Evolutionary conservation across 225 moss, liverwort and hornwort species (phyloP).

Genomic region (Asterella californica): DNA sequence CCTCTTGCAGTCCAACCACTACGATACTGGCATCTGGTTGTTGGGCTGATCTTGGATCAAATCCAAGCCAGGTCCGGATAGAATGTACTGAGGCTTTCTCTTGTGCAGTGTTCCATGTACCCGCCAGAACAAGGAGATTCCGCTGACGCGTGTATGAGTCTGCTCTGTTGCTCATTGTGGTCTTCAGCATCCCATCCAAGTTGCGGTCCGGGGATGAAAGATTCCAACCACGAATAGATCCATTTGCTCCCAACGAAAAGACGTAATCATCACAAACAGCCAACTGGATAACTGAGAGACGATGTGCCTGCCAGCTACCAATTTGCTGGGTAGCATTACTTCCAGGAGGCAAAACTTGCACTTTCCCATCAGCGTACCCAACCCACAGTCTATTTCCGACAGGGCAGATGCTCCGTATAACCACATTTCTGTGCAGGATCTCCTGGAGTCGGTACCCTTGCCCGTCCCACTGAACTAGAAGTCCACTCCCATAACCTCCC

Average conservation of each 20-base stretch:
- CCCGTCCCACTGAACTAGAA: slow-evolving; percentile 74
- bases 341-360: slow-evolving; percentile 60
- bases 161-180: slow-evolving; percentile 49
- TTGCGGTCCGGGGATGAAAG: slow-evolving; percentile 50
- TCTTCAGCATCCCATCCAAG: slow-evolving; percentile 56
- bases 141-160: slow-evolving; percentile 63
- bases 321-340: slow-evolving; percentile 32
- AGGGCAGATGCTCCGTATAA: slow-evolving; percentile 68
- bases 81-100: slow-evolving; percentile 66
- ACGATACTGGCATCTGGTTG: slow-evolving; percentile 77
- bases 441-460: slow-evolving; percentile 62
- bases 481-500: slow-evolving; percentile 91
- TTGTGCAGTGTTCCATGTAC: slow-evolving; percentile 94
- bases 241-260: slow-evolving; percentile 74
- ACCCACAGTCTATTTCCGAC: slow-evolving; percentile 93
- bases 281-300: slow-evolving; percentile 60
- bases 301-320: slow-evolving; percentile 67
- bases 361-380: slow-evolving; percentile 79
- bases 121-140: slow-evolving; percentile 70
- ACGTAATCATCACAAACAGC: slow-evolving; percentile 68
- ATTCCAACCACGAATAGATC: slow-evolving; percentile 95
- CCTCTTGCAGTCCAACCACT: slow-evolving; percentile 91
- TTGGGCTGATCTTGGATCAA: slow-evolving; percentile 52
- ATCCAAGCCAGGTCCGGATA: slow-evolving; percentile 63
- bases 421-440: slow-evolving; percentile 37